These are phyloP conservation scores for Metroxylon sagu DNA, from an alignment of 176 grass and related monocot genomes.

Conservation along the genomic window DNA sequence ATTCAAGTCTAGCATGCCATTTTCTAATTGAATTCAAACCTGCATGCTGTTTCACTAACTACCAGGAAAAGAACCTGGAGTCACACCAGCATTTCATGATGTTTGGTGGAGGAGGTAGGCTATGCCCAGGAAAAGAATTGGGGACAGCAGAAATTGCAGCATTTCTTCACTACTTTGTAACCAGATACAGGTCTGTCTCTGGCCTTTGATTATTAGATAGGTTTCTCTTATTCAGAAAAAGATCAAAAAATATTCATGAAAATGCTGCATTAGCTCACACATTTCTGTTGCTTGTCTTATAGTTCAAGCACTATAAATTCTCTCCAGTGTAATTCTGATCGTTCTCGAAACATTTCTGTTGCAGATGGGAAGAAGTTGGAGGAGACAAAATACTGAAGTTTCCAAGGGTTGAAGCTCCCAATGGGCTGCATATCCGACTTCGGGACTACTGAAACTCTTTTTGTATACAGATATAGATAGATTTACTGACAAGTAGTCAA, in stretches of 20 bases:
- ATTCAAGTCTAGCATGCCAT: too few relatives aligned
- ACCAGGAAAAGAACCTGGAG: constrained; percentile 64
- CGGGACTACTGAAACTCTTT: constrained; percentile 37
- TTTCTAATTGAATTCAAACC: too few relatives aligned
- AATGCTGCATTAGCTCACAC: too few relatives aligned
- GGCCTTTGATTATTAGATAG: too few relatives aligned
- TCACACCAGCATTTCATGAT: constrained; percentile 90
- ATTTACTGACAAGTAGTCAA: constrained; percentile 3
- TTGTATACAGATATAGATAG: constrained; percentile 33
- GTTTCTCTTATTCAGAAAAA: too few relatives aligned
- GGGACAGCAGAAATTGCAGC: constrained; percentile 75
- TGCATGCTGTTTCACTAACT: constrained; percentile 8
- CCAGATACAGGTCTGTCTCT: constrained; percentile 58
- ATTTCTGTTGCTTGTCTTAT: too few relatives aligned
- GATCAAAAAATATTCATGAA: too few relatives aligned
- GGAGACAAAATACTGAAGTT: constrained; percentile 68
- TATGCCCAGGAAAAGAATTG: constrained; percentile 90
- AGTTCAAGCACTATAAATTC: too few relatives aligned
- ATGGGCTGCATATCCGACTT: constrained; percentile 72
- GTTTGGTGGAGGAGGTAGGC: constrained; percentile 81
- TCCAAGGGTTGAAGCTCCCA: constrained; percentile 81
- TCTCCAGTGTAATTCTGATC: too few relatives aligned
- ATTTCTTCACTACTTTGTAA: constrained; percentile 93
- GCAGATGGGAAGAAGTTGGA: constrained; percentile 88
- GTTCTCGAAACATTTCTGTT: constrained; percentile 6